Base-by-base conservation (phyloP, 2,329 filamentous ascomycete genomes). In the Diaporthe citriasiana region DNA sequence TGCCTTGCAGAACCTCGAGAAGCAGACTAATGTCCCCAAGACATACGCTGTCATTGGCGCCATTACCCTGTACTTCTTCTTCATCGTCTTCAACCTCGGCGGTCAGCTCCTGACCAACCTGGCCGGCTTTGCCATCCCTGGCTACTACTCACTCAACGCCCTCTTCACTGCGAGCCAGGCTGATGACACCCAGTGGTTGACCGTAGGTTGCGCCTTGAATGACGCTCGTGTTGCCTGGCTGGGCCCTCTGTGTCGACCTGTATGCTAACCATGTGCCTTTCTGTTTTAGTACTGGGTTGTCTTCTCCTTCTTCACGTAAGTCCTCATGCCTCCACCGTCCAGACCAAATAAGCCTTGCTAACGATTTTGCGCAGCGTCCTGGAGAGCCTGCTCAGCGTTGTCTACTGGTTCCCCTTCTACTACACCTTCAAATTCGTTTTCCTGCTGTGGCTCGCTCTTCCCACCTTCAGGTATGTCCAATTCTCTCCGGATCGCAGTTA, bases 361-460 rank as follows among this genome's bases (percentile, higher is more conserved):
- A 71, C 35, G 33, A n/a, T 3, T 19, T 22, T 30, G 6, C 53
- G 17, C 78, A 92, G 89, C 76, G 93, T 97, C 66, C 82, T 95
- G 79, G 94, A 97, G 89, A 95, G 93, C 84, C 89, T 93, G 76
- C 86, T 97, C 81, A 95, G 90, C 85, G 93, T 95, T 77, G 93
- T 96, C 77, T 97, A 97, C 90, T 97, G 94, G 94, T 95, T 97
- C 89, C 93, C 97, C 82, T 99, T 99, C 89, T 99, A 99, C 93
- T 99, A 94, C 87, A 96, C 95, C 83, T 98, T 99, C 93, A 99
- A 99, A 91, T 98, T 99, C 83, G 88, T 97, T 82, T 93, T 98
- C 84, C 90, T 98, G 81, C 92, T 99, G 84, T 99, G 97, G 97
- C 95, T 99, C 87, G 92, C 96, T 80, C 95, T 99, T 81, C 97